Evolutionary conservation across 225 moss, liverwort and hornwort genomes (phyloP).

Genomic region (Polytrichum commune): DNA sequence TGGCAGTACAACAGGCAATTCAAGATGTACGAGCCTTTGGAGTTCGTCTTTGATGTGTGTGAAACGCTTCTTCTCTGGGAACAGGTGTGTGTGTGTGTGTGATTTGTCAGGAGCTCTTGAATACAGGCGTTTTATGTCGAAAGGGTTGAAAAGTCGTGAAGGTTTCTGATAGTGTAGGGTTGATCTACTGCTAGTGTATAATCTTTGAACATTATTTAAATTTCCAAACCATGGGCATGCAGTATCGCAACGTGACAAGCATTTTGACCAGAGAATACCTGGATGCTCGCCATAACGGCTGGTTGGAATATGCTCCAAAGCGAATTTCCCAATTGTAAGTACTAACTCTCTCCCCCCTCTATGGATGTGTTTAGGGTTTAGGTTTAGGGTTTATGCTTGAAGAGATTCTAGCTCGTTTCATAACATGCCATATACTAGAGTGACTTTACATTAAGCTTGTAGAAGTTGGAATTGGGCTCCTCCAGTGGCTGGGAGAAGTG

Average conservation of each 20-base stretch:
- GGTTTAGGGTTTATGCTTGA: too few relatives aligned
- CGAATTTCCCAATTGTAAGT: slow-evolving; percentile 61
- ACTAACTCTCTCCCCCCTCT: too few relatives aligned
- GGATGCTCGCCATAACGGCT: slow-evolving; percentile 55
- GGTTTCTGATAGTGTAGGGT: background rate
- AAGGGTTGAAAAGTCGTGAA: background rate
- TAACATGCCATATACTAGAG: too few relatives aligned
- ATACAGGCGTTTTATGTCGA: background rate
- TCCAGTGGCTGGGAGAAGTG: slow-evolving; percentile 38
- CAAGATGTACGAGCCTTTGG: slow-evolving; percentile 41
- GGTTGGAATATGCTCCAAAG: slow-evolving; percentile 50
- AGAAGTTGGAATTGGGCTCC: background rate
- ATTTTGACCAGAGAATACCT: slow-evolving; percentile 58
- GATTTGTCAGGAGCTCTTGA: too few relatives aligned
- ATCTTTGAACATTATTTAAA: background rate
- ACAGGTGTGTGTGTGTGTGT: slow-evolving; percentile 23
- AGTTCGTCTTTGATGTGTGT: slow-evolving; percentile 41
- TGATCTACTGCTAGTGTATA: background rate
- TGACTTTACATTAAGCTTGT: background rate
- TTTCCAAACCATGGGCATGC: slow-evolving; percentile 10
- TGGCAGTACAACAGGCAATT: slow-evolving; percentile 45
- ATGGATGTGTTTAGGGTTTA: background rate
- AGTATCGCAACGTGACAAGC: slow-evolving; percentile 47
- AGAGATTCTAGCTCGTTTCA: too few relatives aligned
- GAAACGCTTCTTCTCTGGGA: slow-evolving; percentile 56